Conservation (phyloP, 495 filamentous ascomycete genomes). For the Schizothecium vesticola region DNA sequence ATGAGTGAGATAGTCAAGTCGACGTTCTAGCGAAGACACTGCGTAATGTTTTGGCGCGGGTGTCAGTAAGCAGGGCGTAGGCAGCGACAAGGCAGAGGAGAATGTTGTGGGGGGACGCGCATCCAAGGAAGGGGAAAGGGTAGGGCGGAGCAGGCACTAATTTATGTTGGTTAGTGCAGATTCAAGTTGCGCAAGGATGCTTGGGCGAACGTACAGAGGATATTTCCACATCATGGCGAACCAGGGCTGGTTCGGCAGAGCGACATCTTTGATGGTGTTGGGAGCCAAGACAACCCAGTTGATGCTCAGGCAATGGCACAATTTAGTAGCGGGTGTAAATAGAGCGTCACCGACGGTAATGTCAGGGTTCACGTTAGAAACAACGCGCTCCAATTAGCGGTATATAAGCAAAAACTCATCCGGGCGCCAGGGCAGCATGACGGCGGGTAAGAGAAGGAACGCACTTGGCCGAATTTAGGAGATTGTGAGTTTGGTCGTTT, state of each 20-base stretch:
- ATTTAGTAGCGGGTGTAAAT: background rate
- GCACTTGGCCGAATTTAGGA: too few species aligned
- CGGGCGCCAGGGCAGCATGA: too few species aligned
- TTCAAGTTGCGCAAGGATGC: background rate
- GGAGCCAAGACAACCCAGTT: constrained; percentile 30
- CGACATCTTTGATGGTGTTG: constrained; percentile 31
- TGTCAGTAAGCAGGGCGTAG: too few species aligned
- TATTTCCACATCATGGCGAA: constrained; percentile 29
- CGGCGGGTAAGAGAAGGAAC: too few species aligned
- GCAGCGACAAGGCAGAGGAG: too few species aligned
- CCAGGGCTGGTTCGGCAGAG: constrained; percentile 23
- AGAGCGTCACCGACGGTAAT: background rate
- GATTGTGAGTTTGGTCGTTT: too few species aligned
- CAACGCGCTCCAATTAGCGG: too few species aligned
- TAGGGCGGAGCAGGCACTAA: background rate
- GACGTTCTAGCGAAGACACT: too few species aligned
- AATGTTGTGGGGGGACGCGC: constrained; percentile 3
- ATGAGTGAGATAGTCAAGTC: too few species aligned
- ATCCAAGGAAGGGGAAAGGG: constrained; percentile 1
- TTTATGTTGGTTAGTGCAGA: background rate
- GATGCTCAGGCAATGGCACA: constrained; percentile 5
- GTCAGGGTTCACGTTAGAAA: background rate
- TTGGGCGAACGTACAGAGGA: background rate
- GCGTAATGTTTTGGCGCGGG: too few species aligned
- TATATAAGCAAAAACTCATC: too few species aligned